A percentile compares a stretch with the other conserved stretches of the same genome.
Conservation (phyloP, 169 alveolate species). For the Plasmodium vivax region DNA sequence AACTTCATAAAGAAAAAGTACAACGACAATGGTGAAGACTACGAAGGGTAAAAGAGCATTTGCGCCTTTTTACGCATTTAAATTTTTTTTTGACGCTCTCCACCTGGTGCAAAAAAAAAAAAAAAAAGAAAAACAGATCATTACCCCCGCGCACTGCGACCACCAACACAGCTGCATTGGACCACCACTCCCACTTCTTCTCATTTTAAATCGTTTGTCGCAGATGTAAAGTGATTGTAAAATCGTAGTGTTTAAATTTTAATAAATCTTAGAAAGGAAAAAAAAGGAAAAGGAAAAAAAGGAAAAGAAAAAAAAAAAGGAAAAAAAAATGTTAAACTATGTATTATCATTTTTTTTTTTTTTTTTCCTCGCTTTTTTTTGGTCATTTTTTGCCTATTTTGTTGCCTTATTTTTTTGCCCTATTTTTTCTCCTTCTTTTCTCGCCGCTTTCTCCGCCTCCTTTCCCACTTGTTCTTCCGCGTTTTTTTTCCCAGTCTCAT, state of each 20-base stretch:
- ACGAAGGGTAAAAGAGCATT: slow-evolving; percentile 24
- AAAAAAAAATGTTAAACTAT: not conserved
- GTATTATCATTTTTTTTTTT: not conserved
- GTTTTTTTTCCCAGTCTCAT: slow-evolving; percentile 4
- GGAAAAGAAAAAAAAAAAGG: slow-evolving; percentile 7
- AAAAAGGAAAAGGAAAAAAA: slow-evolving; percentile 25
- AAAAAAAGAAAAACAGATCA: not conserved
- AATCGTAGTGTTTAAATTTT: slow-evolving; percentile 29
- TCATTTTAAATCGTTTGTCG: slow-evolving; percentile 43
- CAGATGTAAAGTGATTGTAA: slow-evolving; percentile 55
- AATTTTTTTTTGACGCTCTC: not conserved
- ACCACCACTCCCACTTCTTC: not conserved
- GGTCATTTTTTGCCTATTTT: not conserved
- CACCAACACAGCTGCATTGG: not conserved
- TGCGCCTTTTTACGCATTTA: not conserved
- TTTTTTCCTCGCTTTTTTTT: not conserved
- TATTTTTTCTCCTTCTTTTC: not conserved
- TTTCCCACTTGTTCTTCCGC: not conserved
- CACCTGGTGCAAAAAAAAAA: not conserved
- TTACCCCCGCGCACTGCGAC: not conserved
- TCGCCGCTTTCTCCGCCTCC: not conserved
- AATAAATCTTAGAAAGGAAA: slow-evolving; percentile 14
- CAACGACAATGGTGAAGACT: slow-evolving; percentile 12
- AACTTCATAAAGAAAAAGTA: slow-evolving; percentile 54
- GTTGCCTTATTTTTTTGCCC: not conserved